Evolutionary conservation across 2,329 filamentous ascomycete genomes (phyloP), one percentile per base, ranked within the genome.

Genomic region (Mycosphaerella sp.): DNA sequence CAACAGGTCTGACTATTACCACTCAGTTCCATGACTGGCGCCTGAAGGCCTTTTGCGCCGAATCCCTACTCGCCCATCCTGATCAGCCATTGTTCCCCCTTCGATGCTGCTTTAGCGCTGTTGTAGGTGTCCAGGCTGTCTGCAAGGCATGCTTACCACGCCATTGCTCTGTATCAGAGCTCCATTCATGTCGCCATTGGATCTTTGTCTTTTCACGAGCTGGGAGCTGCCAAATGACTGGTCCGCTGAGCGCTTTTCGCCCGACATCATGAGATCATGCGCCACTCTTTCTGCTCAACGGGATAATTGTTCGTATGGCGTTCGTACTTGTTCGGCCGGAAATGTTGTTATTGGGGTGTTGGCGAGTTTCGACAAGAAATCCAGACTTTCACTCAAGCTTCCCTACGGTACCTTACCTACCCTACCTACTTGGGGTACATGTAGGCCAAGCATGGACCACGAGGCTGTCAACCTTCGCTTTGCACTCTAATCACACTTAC

Each of bases 11-110:
- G 40, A 21, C 21, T 21, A n/a, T 35, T 80, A 65, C 88, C 89
- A 44, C 85, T 85, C 49, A 98, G 76, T 71, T 97, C 89, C 89
- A 97, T 96, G 40, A 96, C 85, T 1, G 91, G 89, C 52, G 91
- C 87, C 68, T 94, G 84, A 27, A 98, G 78, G 46, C 80, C 82
- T 68, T 89, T 94, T 41, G 89, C 90, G 62, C 89, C 81, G 48
- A 85, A 80, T 56, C 80, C 79, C 89, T 95, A 70, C 42, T 48
- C 55, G 41, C 40, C 43, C 48, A 54, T 46, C 41, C 45, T 36
- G 48, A 60, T 65, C 58, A 65, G 63, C 50, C 44, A 52, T 44
- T 52, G 44, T 39, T 32, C 44, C 18, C 55, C 55, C 62, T 59
- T 28, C 27, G 13, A 21, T 44, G 34, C 40, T 39, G 50, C 50